Base-by-base conservation (phyloP, 192 early-diverging fungal species). In the Umbelopsis ramanniana region DNA sequence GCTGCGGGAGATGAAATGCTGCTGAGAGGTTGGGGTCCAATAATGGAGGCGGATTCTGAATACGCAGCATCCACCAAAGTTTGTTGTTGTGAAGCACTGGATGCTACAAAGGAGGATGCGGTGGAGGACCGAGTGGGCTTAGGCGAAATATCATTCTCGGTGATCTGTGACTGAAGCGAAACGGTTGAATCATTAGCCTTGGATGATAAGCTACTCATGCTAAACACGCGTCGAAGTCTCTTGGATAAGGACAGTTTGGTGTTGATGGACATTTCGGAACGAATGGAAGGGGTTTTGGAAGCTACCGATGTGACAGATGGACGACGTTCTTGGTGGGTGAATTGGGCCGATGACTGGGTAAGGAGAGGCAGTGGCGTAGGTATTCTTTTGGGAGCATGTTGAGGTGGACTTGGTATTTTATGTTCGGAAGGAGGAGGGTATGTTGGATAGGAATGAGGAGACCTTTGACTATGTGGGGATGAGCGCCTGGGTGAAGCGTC, bases 171-270 rank as follows among this genome's bases (percentile, higher is more conserved):
- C 57, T 33, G 37, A 52, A 68, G 67, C 15, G 67, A 68, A 22
- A 37, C 43, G 6, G 67, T 46, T 2, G 67, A 68, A 46, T 45
- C 43, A 26, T 68, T 68, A 17, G 22, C 17, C 22, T 68, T 76
- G 7, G 55, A 48, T 15, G 35, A 47, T 40, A 74, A 38, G 33
- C 69, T 76, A 55, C 66, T 43, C 71, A 80, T 73, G 55, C 78
- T 80, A 40, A 80, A 80, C 3, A 80, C 78, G 3, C 68, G 50
- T 15, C 74, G 70, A 5, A 80, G 53, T 9, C 78, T 71, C 47
- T 76, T 75, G 43, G 70, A 68, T 6, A 80, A 40, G 0, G 78
- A 75, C 52, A 68, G 22, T 55, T 80, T 80, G 24, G 68, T 75
- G 26, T 55, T 57, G 15, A 70, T 71, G 22, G 72, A 70, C 57